phyloP scores from a whole-genome alignment of 2,329 filamentous ascomycete species.

The Colletotrichum sp. region DNA sequence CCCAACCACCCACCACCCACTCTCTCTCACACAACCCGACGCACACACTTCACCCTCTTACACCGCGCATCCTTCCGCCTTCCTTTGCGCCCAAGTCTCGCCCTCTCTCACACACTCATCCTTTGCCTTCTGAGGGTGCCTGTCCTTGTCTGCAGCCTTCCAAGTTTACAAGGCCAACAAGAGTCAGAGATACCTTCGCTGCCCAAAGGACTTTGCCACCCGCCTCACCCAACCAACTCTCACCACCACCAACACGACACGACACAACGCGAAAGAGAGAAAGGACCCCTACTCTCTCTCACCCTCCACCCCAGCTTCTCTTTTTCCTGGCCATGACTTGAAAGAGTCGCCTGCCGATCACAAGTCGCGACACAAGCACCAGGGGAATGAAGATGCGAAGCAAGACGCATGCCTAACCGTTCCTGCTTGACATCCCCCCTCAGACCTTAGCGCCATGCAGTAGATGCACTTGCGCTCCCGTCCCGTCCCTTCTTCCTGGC shows the following conservation, averaged over 20 bases:
- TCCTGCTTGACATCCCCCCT: slow-evolving; percentile 17
- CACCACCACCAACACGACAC: neutral
- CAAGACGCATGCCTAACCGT: slow-evolving; percentile 19
- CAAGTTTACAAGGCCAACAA: neutral
- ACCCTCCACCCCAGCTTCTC: neutral
- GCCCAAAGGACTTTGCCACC: slow-evolving; percentile 10
- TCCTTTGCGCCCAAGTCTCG: slow-evolving; percentile 8
- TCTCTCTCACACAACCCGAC: slow-evolving; percentile 1
- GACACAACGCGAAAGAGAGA: neutral
- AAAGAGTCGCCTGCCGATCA: slow-evolving; percentile 17
- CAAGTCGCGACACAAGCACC: slow-evolving; percentile 8
- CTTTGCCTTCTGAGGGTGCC: neutral
- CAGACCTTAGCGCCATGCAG: slow-evolving; percentile 22
- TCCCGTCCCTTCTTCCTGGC: slow-evolving; percentile 19
- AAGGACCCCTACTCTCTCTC: neutral
- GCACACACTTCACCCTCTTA: slow-evolving; percentile 6
- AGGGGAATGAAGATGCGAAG: slow-evolving; percentile 21
- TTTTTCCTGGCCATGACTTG: slow-evolving; percentile 13
- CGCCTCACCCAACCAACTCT: neutral
- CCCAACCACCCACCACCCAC: slow-evolving; percentile 3
- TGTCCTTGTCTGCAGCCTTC: slow-evolving; percentile 3
- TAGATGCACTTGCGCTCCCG: slow-evolving; percentile 23
- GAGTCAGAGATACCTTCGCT: neutral
- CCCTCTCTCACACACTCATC: neutral
- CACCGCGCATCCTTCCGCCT: slow-evolving; percentile 7